A percentile compares a stretch with the other conserved stretches of the same genome.
Conservation (phyloP, 768 basidiomycete genomes). For the Termitomyces sp. region DNA sequence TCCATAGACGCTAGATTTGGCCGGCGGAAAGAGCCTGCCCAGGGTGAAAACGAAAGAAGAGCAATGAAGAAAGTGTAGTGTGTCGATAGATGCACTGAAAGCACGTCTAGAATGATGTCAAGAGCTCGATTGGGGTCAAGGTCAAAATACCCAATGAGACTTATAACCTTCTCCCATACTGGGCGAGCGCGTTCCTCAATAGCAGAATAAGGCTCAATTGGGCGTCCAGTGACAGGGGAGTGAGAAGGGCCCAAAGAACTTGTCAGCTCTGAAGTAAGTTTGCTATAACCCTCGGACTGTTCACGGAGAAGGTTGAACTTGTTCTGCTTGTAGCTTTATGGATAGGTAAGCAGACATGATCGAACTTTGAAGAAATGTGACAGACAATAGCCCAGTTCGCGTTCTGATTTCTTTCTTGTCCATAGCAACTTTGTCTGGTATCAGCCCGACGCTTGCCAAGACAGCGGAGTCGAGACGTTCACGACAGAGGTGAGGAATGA, state of each 20-base stretch:
- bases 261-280: constrained; percentile 80
- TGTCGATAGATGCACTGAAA: constrained; percentile 73
- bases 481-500: constrained; percentile 57
- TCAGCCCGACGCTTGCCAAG: constrained; percentile 57
- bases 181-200: constrained; percentile 61
- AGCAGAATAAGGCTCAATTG: constrained; percentile 49
- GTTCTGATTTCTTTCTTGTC: constrained; percentile 80
- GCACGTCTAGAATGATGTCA: constrained; percentile 89
- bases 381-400: constrained; percentile 78
- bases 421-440: constrained; percentile 58
- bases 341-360: constrained; percentile 2
- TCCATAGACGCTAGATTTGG: constrained; percentile 28
- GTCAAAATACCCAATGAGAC: constrained; percentile 93
- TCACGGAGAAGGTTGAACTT: constrained; percentile 98
- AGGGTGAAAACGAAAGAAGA: constrained; percentile 81
- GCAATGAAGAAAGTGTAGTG: constrained; percentile 90
- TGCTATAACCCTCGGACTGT: constrained; percentile 96
- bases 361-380: constrained; percentile 10
- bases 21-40: constrained; percentile 53
- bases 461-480: constrained; percentile 70
- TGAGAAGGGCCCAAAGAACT: constrained; percentile 74
- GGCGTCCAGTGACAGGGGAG: constrained; percentile 57
- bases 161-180: constrained; percentile 81
- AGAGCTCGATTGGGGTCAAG: constrained; percentile 92
- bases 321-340: constrained; percentile 88